These are phyloP conservation scores for Lactifluus subvellereus DNA, from an alignment of 768 basidiomycete genomes.

Conservation along the genomic window DNA sequence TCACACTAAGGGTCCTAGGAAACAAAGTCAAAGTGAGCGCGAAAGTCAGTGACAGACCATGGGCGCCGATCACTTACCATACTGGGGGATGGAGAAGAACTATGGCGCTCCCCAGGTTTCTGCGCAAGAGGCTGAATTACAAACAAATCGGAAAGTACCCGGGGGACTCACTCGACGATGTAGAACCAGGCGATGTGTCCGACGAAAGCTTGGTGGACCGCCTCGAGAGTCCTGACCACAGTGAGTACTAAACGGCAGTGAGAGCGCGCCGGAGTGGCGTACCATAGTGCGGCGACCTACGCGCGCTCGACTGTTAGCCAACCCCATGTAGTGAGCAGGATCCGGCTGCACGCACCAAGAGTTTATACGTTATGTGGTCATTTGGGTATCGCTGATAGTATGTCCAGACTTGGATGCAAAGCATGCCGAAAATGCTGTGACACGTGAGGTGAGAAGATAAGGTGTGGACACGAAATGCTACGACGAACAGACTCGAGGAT, in stretches of 20 bases:
- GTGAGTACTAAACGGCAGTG: not conserved
- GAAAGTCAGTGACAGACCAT: not conserved
- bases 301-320: not conserved
- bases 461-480: not conserved
- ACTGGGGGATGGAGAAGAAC: constrained; percentile 16
- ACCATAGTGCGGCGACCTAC: constrained; percentile 20
- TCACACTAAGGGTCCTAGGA: constrained; percentile 23
- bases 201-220: constrained; percentile 19
- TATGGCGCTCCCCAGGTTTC: constrained; percentile 6
- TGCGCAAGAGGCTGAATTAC: not conserved
- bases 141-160: not conserved
- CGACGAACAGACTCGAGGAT: constrained; percentile 17
- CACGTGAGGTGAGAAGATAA: not conserved
- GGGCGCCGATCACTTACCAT: constrained; percentile 16
- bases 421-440: constrained; percentile 22
- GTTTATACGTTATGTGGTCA: constrained; percentile 15
- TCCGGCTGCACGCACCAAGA: constrained; percentile 12
- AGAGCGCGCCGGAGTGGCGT: not conserved
- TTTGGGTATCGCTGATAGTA: constrained; percentile 23
- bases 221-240: constrained; percentile 16
- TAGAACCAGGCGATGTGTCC: constrained; percentile 20
- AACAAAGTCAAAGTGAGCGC: not conserved
- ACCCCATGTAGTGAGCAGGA: not conserved
- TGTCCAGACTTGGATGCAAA: constrained; percentile 21
- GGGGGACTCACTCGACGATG: constrained; percentile 8